Base-by-base conservation (phyloP, 352 stramenopile genomes). In the Plasmopara viticola region DNA sequence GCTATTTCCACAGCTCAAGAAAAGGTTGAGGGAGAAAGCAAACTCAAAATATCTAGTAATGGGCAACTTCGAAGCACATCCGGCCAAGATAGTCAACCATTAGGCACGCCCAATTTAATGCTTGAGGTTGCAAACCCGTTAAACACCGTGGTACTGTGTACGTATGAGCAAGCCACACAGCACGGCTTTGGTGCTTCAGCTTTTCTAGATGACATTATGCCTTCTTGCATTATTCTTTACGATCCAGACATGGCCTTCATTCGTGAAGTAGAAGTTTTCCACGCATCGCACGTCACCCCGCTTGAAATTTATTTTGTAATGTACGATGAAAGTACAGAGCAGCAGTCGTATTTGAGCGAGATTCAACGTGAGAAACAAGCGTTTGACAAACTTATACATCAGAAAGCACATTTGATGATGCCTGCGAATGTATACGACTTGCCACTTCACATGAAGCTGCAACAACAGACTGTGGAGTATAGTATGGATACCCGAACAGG, bases 321-420 rank as follows among this genome's bases (percentile, higher is more conserved):
- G 45, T 98, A 98, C 71, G 83, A 98, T 54, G 86, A 97, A 47
- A 98, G 89, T 66, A 90, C 93, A 4, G 96, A 99, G 66, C 87
- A 98, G 63, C 94, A 98, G 55, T 85, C 80, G 15, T 99, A 98
- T 55, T 64, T 97, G 53, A 97, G 90, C 45, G 72, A 94, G 42
- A 84, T 99, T 35, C 85, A 96, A 60, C 73, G 78, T n/a, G 96
- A 99, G 64, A 96, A 98, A 63, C 87, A 94, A 14, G 81, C 95
- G 4, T 99, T 99, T 69, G 94, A 98, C 42, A 85, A 80, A 33
- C 76, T 99, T 9, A 98, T 99, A 53, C 72, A 97, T 56, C 87
- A 98, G 62, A 98, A 98, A 68, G 84, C 77, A 45, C 74, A 93
- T 40, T 68, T 97, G 49, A 87, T 96, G 63, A 74, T 97, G 59